Base-by-base conservation (phyloP, 345 rosid genomes). In the Salix udensis region DNA sequence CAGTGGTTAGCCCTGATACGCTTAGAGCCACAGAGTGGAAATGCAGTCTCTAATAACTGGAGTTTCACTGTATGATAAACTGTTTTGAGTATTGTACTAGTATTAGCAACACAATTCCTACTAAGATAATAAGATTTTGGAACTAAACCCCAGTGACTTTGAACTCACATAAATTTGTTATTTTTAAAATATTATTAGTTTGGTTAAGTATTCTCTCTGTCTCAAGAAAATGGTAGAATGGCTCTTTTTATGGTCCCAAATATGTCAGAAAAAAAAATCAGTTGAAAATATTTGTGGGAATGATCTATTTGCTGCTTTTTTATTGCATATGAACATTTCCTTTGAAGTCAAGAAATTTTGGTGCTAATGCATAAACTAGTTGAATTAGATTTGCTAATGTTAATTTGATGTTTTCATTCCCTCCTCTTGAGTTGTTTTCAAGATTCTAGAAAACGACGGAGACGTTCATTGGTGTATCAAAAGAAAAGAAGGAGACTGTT, bases 401-500 rank as follows among this genome's bases (percentile, higher is more conserved):
- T 53, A 69, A 73, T 62, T 44, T 81, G 60, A 36, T 72, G 70
- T 71, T 70, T 81, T 80, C n/a, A 16, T 52, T 67, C 76, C 52
- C 21, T 68, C 68, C 36, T 70, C 65, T 64, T 40, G 72, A 50
- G 65, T 71, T 64, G 71, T 73, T 61, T 78, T 21, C n/a, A 36
- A 92, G 97, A 83, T 60, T 69, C 70, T 67, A 86, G 87, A 79
- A 93, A 88, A 89, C 89, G 84, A 74, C 82, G 93, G 74, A 92
- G 81, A 80, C 88, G 92, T 58, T 85, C 94, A 40, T 85, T 91
- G 78, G 94, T 91, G 37, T 79, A 91, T 83, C 94, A 88, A 83
- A 94, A 92, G 92, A 94, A 87, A 82, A 89, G 86, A 52, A 84
- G 94, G 82, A 89, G 85, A 61, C 79, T 92, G n/a, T 79, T 92